Conservation (phyloP, 1,284 basidiomycete genomes). For the Cutaneotrichosporon arboriforme region DNA sequence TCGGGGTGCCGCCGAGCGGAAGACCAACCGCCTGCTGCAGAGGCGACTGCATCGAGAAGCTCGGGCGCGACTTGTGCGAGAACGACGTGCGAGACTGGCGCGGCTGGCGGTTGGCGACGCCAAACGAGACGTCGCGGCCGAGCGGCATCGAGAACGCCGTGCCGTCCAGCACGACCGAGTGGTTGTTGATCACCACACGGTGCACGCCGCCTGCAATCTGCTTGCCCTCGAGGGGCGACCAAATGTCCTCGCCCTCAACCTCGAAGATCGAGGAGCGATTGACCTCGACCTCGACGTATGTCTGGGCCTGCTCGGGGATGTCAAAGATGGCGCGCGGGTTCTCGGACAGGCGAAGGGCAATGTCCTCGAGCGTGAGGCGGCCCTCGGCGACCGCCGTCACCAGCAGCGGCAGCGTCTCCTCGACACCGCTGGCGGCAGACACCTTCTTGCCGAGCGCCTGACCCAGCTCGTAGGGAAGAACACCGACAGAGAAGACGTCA, state of each 20-base stretch:
- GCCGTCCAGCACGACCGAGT: constrained; percentile 90
- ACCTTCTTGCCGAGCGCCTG: constrained; percentile 61
- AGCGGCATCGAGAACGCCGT: constrained; percentile 56
- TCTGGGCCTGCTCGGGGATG: constrained; percentile 76
- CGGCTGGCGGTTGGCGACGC: constrained; percentile 49
- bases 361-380: constrained; percentile 74
- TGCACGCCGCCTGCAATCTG: constrained; percentile 72
- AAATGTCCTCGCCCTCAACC: constrained; percentile 52
- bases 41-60: constrained; percentile 21
- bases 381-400: constrained; percentile 79
- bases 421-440: constrained; percentile 71
- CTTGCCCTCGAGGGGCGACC: constrained; percentile 78
- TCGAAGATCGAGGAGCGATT: constrained; percentile 65
- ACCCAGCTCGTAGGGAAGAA: constrained; percentile 73
- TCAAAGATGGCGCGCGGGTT: constrained; percentile 91
- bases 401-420: constrained; percentile 82
- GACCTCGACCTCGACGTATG: constrained; percentile 88
- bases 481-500: constrained; percentile 88
- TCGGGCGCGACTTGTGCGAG: constrained; percentile 34
- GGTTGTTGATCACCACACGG: constrained; percentile 85
- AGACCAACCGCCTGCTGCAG: constrained; percentile 12
- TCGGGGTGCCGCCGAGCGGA: constrained; percentile 16
- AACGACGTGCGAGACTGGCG: constrained; percentile 30
- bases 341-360: constrained; percentile 74
- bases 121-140: constrained; percentile 77